phyloP scores from a whole-genome alignment of 352 stramenopile genomes.

The Peronospora tabacina region DNA sequence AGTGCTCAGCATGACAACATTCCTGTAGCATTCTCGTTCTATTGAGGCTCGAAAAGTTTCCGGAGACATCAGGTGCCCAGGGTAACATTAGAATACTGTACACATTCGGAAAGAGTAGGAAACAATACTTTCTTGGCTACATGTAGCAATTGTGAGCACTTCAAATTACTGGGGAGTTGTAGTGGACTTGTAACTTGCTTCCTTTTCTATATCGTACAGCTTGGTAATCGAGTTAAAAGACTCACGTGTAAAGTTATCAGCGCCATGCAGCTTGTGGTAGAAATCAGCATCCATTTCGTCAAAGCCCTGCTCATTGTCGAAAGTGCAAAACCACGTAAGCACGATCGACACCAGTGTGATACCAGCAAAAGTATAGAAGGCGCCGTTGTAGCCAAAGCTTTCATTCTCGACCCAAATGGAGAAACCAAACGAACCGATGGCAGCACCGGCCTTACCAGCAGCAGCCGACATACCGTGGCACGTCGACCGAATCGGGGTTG shows the following conservation, averaged over 20 bases:
- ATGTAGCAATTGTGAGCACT: neutral
- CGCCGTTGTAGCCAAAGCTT: constrained; percentile 46
- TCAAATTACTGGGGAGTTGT: constrained; percentile 17
- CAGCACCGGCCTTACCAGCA: constrained; percentile 80
- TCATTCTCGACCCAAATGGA: constrained; percentile 55
- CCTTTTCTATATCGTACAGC: constrained; percentile 26
- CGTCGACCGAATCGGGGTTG: constrained; percentile 77
- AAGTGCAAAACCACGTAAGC: constrained; percentile 57
- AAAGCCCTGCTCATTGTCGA: constrained; percentile 50
- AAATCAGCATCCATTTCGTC: constrained; percentile 59
- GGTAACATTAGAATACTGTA: too few species aligned
- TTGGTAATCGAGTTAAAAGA: constrained; percentile 26
- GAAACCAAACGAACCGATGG: constrained; percentile 58
- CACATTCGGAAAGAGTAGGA: neutral
- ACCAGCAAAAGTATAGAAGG: constrained; percentile 52
- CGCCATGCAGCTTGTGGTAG: constrained; percentile 31
- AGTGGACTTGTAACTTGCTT: constrained; percentile 19
- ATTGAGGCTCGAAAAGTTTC: neutral
- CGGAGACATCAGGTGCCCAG: too few species aligned
- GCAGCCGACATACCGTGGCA: constrained; percentile 87
- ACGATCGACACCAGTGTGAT: constrained; percentile 50
- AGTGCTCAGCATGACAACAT: too few species aligned
- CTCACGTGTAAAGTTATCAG: constrained; percentile 34
- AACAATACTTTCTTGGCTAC: neutral
- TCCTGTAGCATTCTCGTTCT: neutral